Evolutionary conservation across 306 rosid genomes (phyloP), one percentile per base, ranked within the genome.

Genomic region (Abrus pulchellus): DNA sequence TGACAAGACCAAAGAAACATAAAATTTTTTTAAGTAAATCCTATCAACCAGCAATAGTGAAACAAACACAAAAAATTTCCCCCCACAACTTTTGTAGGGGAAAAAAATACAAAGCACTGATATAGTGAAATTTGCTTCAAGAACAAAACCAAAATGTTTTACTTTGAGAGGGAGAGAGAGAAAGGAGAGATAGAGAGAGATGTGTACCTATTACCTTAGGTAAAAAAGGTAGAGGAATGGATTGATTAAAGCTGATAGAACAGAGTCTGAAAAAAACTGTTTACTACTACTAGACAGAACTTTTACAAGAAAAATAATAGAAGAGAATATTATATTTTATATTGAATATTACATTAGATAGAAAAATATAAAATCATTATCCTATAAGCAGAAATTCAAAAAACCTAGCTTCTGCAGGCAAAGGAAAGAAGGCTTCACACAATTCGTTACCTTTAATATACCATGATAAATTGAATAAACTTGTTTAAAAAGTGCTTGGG

Each of bases 271-370:
- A 33, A 49, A 65, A 69, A 70, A n/a, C 28, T 28, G 62, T 76
- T 45, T 40, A 72, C 69, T 49, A 7, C 61, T 45, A 72, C 20
- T 20, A 20, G 47, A 72, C 65, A 52, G 28, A 6, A 56, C 10
- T 63, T 74, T 52, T 53, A 40, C 29, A 49, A 81, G 47, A 70
- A 54, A 79, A 76, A 80, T 32, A 66, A 34, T 62, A 52, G 56
- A 67, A 62, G 52, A 72, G 44, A 77, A 73, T 47, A 77, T 57
- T 57, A 64, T 29, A 85, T 52, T 68, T 59, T 20, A 20, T 20
- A 20, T 20, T 20, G 20, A 20, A 70, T 12, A 47, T 57, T 44
- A 74, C 20, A 48, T 41, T 52, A 54, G 45, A 77, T 44, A 68
- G 53, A 20, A 34, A 73, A 63, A 45, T 8, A 44, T 28, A 56